Evolutionary conservation across 106 monocot genomes (phyloP), one percentile per base, ranked within the genome.

Genomic region (Dendrobium huoshanense): DNA sequence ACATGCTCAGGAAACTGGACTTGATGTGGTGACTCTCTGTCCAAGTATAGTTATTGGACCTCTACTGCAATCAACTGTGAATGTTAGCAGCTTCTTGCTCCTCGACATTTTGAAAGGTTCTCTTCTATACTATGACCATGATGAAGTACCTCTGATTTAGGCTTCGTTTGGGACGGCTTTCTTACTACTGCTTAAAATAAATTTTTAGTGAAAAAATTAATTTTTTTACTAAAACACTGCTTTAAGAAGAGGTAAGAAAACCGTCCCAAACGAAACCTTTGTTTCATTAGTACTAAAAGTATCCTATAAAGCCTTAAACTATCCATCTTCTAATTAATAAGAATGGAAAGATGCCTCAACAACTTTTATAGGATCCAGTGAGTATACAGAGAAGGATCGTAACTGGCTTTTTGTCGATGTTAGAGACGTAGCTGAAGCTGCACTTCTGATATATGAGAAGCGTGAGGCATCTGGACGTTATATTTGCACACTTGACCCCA

Each of bases 341-440:
- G 13, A 13, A 51, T 48, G 48, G 48, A 48, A 48, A 48, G 48
- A 9, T 48, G 6, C 10, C 0, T 48, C 9, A 48, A 9, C 7
- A 10, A 48, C 4, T 61, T 61, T 37, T 37, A 22, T 10, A 61
- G 61, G 61, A 61, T 9, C 61, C 20, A 61, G 22, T 61, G 61
- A 61, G 22, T 61, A 4, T 7, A 22, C 1, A 22, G 8, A 22
- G n/a, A 8, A 19, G 4, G 19, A 22, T 61, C 61, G 19, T 22
- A 61, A 22, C 22, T 16, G 48, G 41, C 70, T 84, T 64, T 4
- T 82, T 73, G 87, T 89, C 42, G 92, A 92, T 84, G 92, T 89
- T 67, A 80, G 93, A 82, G 93, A 93, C 77, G 81, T 90, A 7
- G 90, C 85, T 17, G 87, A 91, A 68, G 93, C 90, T 40, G 55